Evolutionary conservation across 306 rosid genomes (phyloP).

Genomic region (Acmispon strigosus): DNA sequence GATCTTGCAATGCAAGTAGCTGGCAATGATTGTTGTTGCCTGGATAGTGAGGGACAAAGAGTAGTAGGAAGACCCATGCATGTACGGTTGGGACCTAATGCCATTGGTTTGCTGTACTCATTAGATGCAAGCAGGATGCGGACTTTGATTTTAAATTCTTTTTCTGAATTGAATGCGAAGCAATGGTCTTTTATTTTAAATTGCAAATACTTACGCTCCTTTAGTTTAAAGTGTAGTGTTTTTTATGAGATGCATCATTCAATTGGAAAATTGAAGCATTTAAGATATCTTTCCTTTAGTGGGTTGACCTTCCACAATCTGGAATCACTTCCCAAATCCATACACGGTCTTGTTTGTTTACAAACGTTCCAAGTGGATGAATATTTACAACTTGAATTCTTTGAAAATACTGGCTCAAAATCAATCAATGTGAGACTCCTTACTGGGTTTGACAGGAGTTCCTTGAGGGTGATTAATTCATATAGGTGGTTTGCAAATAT

Average conservation of each 20-base stretch:
- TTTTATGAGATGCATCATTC: neutral
- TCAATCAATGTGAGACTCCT: neutral
- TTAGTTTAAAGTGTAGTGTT: neutral
- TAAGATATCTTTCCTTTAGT: no score
- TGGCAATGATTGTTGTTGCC: no score
- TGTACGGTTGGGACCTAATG: no score
- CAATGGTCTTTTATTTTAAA: neutral
- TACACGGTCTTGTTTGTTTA: neutral
- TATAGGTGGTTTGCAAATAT: constrained; percentile 3
- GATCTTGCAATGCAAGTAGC: no score
- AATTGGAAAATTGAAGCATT: neutral
- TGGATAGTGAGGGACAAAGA: no score
- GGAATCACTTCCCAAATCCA: neutral
- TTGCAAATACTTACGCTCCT: neutral
- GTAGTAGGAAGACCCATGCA: no score
- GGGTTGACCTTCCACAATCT: no score
- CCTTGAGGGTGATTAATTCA: neutral
- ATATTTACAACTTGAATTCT: neutral
- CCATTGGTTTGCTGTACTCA: no score
- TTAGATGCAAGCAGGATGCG: no score
- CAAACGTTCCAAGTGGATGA: neutral
- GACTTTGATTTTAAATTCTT: neutral
- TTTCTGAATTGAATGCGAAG: no score
- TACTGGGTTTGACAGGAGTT: no score
- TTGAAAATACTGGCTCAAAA: neutral